A percentile compares a stretch with the other conserved stretches of the same genome.
phyloP scores from a whole-genome alignment of 352 stramenopile species.

The Pythium periplocum region DNA sequence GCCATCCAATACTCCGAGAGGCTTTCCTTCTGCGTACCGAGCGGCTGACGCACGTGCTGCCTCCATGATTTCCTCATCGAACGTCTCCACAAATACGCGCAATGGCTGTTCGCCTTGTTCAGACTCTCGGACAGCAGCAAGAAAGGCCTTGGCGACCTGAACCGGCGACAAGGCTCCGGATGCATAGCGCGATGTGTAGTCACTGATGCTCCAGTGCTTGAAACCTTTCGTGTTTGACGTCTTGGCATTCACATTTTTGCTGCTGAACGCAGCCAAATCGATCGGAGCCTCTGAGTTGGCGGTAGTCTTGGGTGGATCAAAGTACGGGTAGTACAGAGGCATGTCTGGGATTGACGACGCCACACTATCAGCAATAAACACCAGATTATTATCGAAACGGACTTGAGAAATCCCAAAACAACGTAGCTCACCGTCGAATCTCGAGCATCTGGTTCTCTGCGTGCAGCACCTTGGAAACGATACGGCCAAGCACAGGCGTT shows the following conservation, averaged over 20 bases:
- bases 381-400: background rate
- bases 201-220: constrained; percentile 59
- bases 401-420: constrained; percentile 1
- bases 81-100: constrained; percentile 69
- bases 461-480: constrained; percentile 39
- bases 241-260: constrained; percentile 22
- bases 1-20: constrained; percentile 79
- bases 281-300: constrained; percentile 10
- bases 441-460: constrained; percentile 62
- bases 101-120: constrained; percentile 44
- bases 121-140: constrained; percentile 37
- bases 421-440: constrained; percentile 23
- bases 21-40: constrained; percentile 59
- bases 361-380: constrained; percentile 19
- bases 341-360: constrained; percentile 57
- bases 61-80: constrained; percentile 64
- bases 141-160: constrained; percentile 23
- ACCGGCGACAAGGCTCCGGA: constrained; percentile 23
- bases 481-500: constrained; percentile 38
- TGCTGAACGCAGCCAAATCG: constrained; percentile 12
- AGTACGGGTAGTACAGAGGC: constrained; percentile 81
- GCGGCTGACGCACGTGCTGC: constrained; percentile 59
- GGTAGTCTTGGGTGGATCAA: constrained; percentile 22
- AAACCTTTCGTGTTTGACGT: constrained; percentile 29
- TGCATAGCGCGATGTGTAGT: constrained; percentile 60